Evolutionary conservation across 108 stramenopile genomes (phyloP), one percentile per base, ranked within the genome.

Genomic region (Stephanodiscus triporus): DNA sequence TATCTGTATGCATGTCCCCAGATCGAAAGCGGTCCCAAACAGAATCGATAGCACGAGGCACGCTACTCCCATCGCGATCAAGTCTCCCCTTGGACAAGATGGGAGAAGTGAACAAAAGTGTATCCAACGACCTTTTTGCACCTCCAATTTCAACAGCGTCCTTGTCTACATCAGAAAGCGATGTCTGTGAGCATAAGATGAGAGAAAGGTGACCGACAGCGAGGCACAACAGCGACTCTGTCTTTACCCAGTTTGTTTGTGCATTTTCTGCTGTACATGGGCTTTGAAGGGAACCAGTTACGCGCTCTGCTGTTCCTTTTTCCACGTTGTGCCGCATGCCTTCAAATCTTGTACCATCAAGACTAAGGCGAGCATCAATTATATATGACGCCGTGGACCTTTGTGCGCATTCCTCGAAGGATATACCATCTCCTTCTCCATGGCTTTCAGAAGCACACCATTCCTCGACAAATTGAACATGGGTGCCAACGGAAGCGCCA

Each of bases 271-370:
- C 26, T 38, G n/a, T 64, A 49, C n/a, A 51, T 55, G 32, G 38
- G 56, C 19, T 19, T 56, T 77, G 56, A 20, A 77, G 54, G 40
- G 42, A 29, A 22, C 90, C 93, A 43, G 88, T 79, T 14, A 94
- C 79, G 16, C 75, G 76, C 5, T 91, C 93, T 42, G 72, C 47
- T 3, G 86, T 83, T 4, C 87, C 87, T 59, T 84, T 80, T 56
- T 90, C 73, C 16, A 86, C 79, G 64, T 90, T 84, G 17, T 79
- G 66, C 63, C 88, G 91, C 8, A 70, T 56, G 10, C 93, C 93
- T 76, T 94, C 93, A 48, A 94, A 91, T 54, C 81, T 91, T 24
- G 72, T 70, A 8, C 90, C 87, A 76, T 89, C 89, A 24, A 90
- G 66, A 65, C 81, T 81, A 14, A 90, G 60, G 37, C 89, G 85